Percentiles rank a stretch among this genome's conserved stretches.
phyloP scores from a whole-genome alignment of 805 yeast species.

The Candida patagonica region DNA sequence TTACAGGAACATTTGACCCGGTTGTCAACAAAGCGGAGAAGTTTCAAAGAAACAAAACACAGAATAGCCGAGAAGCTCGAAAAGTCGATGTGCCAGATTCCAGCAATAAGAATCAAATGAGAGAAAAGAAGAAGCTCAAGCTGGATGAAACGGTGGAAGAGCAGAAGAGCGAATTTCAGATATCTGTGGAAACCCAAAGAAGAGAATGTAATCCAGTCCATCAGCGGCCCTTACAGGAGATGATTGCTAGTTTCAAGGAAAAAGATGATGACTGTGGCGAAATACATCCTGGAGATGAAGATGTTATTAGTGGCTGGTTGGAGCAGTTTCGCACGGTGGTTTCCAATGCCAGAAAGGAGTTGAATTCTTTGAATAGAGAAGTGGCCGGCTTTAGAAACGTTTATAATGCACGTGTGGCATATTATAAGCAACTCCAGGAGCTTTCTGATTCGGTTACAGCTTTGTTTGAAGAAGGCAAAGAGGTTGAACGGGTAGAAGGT shows the following conservation, averaged over 20 bases:
- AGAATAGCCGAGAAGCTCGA: not conserved
- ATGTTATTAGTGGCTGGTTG: conserved; percentile 4
- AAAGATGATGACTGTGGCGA: not conserved
- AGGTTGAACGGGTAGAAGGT: conserved; percentile 19
- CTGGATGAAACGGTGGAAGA: conserved; percentile 10
- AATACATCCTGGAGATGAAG: not conserved
- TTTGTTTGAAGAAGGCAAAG: conserved; percentile 27
- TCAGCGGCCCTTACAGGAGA: not conserved
- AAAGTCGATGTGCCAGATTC: not conserved
- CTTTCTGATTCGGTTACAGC: conserved; percentile 74
- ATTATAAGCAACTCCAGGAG: conserved; percentile 75
- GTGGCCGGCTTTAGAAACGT: conserved; percentile 44
- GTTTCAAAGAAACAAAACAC: conserved; percentile 3
- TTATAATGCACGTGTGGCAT: conserved; percentile 72
- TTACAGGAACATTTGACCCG: conserved; percentile 27
- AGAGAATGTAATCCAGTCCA: conserved; percentile 13
- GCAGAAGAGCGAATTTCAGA: conserved; percentile 17
- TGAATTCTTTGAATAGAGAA: conserved; percentile 11
- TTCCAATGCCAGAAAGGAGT: conserved; percentile 5
- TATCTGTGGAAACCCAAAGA: conserved; percentile 18
- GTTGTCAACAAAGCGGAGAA: conserved; percentile 4
- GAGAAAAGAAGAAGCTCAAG: conserved; percentile 10
- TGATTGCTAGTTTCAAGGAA: not conserved
- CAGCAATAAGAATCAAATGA: not conserved
- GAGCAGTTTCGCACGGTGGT: conserved; percentile 3